A percentile compares a stretch with the other conserved stretches of the same genome.
Evolutionary conservation across 2,329 filamentous ascomycete genomes (phyloP).

Genomic region (Zymoseptoria passerinii): DNA sequence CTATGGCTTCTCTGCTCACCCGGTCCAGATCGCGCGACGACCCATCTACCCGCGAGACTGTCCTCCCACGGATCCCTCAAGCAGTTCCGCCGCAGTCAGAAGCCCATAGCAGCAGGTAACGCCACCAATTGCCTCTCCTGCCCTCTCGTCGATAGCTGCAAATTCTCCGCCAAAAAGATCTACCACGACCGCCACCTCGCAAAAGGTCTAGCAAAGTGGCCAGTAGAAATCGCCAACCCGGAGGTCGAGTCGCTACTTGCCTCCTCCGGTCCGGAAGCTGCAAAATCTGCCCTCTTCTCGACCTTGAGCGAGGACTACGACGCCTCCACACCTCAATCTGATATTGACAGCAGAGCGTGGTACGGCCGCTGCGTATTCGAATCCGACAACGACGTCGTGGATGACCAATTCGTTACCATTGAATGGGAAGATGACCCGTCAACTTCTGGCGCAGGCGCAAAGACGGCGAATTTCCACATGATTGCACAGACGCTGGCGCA

Average conservation of each 20-base stretch:
- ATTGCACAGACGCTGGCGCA: constrained; percentile 80
- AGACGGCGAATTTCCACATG: constrained; percentile 90
- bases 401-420: constrained; percentile 85
- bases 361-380: constrained; percentile 96
- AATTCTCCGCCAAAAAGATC: constrained; percentile 76
- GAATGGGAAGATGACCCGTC: constrained; percentile 68
- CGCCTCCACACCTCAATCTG: constrained; percentile 39
- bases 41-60: constrained; percentile 65
- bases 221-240: constrained; percentile 78
- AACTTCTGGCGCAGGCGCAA: constrained; percentile 46
- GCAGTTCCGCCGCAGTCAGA: constrained; percentile 66
- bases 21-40: constrained; percentile 29
- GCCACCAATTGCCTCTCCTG: constrained; percentile 87
- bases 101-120: constrained; percentile 62
- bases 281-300: constrained; percentile 43
- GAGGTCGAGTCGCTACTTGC: constrained; percentile 73
- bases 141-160: constrained; percentile 63
- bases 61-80: constrained; percentile 68
- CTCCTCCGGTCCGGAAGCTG: constrained; percentile 40
- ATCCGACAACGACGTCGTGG: constrained; percentile 83
- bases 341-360: constrained; percentile 52
- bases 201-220: constrained; percentile 66
- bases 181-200: constrained; percentile 64
- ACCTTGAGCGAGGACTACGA: constrained; percentile 49
- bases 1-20: constrained; percentile 85